Percentiles rank a stretch among this genome's conserved stretches.
phyloP scores from a whole-genome alignment of 2,329 filamentous ascomycete species.

The Endothia cerciana region DNA sequence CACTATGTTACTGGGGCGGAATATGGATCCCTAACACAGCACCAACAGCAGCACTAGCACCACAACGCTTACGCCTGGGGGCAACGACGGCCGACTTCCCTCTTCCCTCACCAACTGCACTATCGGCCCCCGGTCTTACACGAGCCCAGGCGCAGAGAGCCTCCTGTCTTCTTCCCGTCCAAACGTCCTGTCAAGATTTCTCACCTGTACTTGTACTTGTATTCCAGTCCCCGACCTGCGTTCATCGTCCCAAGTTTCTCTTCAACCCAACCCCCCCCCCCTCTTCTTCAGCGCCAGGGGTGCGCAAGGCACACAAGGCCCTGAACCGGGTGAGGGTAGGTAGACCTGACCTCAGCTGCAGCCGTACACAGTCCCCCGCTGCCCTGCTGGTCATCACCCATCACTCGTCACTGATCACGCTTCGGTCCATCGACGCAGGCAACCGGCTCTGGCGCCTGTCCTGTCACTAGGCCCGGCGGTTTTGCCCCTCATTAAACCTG shows the following conservation, averaged over 20 bases:
- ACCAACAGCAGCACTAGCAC: not conserved
- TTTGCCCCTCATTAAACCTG: constrained; percentile 9
- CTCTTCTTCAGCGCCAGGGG: not conserved
- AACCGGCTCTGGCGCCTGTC: not conserved
- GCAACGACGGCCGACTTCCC: not conserved
- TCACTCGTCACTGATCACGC: not conserved
- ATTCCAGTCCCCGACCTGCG: not conserved
- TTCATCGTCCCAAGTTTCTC: not conserved
- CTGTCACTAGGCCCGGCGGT: not conserved
- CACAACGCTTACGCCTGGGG: not conserved
- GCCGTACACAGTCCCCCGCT: not conserved
- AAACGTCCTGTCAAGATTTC: not conserved
- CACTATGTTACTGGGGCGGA: no score
- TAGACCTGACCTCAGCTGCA: not conserved
- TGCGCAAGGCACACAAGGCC: not conserved
- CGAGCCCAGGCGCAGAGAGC: not conserved
- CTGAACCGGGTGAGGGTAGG: not conserved
- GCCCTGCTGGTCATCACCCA: not conserved
- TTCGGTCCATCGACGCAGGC: not conserved
- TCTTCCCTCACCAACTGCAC: not conserved
- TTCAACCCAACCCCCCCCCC: not conserved
- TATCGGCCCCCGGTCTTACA: not conserved
- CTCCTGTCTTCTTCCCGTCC: not conserved
- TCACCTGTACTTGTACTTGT: not conserved
- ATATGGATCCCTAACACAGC: not conserved